Percentiles rank a stretch among this genome's conserved stretches.
Conservation (phyloP, 768 basidiomycete species). For the Suillus discolor region DNA sequence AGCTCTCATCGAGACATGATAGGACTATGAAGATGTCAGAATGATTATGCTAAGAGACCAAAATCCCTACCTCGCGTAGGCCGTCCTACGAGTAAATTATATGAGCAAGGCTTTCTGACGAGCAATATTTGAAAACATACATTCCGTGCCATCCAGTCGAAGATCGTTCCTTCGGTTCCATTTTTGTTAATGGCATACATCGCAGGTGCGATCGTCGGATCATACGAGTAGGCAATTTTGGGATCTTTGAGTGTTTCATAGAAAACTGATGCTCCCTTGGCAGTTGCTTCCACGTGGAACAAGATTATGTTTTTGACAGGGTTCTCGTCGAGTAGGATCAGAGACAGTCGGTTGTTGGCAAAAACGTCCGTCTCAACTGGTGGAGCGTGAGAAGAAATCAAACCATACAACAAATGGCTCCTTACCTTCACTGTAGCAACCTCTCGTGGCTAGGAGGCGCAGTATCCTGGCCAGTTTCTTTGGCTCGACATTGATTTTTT, state of each 20-base stretch:
- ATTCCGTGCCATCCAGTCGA: conserved; percentile 25
- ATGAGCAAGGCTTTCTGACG: neutral
- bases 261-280: conserved; percentile 23
- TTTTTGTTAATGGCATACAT: conserved; percentile 23
- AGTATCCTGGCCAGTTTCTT: conserved; percentile 23
- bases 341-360: conserved; percentile 36
- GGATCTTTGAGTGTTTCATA: conserved; percentile 32
- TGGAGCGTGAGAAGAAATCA: neutral
- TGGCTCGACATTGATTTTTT: conserved; percentile 21
- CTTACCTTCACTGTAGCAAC: conserved; percentile 34
- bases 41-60: neutral
- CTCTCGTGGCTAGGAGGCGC: conserved; percentile 26
- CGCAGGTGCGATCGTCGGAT: conserved; percentile 23
- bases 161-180: conserved; percentile 23
- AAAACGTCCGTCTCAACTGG: conserved; percentile 34
- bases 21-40: conserved; percentile 16
- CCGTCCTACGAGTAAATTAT: conserved; percentile 13
- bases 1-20: conserved; percentile 27
- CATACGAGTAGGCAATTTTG: conserved; percentile 18
- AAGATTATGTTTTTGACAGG: conserved; percentile 23
- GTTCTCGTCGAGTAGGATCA: conserved; percentile 13
- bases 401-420: neutral
- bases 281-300: conserved; percentile 20
- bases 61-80: conserved; percentile 20
- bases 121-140: conserved; percentile 13